phyloP scores from a whole-genome alignment of 257 asterid genomes.

The Penstemon davidsonii region DNA sequence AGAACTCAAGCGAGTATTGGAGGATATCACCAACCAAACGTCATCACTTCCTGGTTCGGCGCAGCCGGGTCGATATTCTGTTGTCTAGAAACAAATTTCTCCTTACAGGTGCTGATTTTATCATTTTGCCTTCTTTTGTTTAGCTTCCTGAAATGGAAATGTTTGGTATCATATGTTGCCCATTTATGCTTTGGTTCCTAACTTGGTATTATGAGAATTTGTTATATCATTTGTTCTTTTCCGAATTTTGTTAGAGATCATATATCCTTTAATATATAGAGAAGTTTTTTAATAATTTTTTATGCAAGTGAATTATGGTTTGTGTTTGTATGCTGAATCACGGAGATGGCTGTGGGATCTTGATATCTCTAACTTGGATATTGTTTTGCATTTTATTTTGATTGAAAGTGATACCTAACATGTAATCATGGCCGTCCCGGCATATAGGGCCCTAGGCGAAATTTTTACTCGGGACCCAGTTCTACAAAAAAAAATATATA shows the following conservation, averaged over 20 bases:
- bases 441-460: too few relatives aligned
- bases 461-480: too few relatives aligned
- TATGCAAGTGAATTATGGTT: conserved; percentile 1
- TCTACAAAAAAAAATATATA: too few relatives aligned
- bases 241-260: not conserved
- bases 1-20: conserved; percentile 83
- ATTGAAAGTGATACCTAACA: not conserved
- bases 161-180: conserved; percentile 25
- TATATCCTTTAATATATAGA: not conserved
- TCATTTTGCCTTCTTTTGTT: not conserved
- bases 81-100: conserved; percentile 41
- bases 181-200: conserved; percentile 15
- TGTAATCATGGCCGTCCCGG: not conserved
- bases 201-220: conserved; percentile 22
- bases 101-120: not conserved
- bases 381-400: not conserved
- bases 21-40: conserved; percentile 82
- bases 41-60: conserved; percentile 89
- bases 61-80: conserved; percentile 85
- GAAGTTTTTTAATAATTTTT: not conserved
- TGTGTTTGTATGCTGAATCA: conserved; percentile 14
- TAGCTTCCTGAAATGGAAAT: conserved; percentile 8
- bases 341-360: conserved; percentile 17
- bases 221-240: conserved; percentile 3
- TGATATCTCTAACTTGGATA: conserved; percentile 10